phyloP scores from a whole-genome alignment of 2,329 filamentous ascomycete species.

The Fusarium staphyleae region DNA sequence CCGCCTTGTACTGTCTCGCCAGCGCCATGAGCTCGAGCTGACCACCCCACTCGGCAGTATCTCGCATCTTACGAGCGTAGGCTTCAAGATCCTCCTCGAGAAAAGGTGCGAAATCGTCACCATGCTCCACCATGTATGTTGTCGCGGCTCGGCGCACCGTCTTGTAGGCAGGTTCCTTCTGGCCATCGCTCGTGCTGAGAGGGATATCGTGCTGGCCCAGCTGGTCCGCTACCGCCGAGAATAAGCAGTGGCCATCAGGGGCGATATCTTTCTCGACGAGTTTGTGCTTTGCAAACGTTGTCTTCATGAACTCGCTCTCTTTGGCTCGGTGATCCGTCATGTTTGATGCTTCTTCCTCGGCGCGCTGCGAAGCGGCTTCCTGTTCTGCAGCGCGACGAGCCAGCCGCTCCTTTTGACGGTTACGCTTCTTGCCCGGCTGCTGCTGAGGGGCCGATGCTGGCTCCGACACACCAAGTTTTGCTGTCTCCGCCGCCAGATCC shows the following conservation, averaged over 20 bases:
- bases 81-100: conserved; percentile 78
- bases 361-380: conserved; percentile 71
- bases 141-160: conserved; percentile 75
- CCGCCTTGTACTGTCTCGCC: conserved; percentile 78
- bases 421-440: conserved; percentile 72
- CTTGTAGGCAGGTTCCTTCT: conserved; percentile 61
- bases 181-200: conserved; percentile 40
- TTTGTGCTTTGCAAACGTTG: conserved; percentile 66
- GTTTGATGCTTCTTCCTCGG: conserved; percentile 75
- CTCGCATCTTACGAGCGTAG: conserved; percentile 78
- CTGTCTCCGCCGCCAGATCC: conserved; percentile 27
- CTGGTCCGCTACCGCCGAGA: conserved; percentile 89
- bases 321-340: conserved; percentile 76
- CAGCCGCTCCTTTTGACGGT: conserved; percentile 88
- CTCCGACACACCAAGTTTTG: conserved; percentile 35
- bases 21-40: conserved; percentile 89
- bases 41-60: conserved; percentile 96
- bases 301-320: conserved; percentile 75
- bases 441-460: conserved; percentile 17
- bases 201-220: conserved; percentile 62
- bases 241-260: conserved; percentile 94
- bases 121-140: conserved; percentile 75
- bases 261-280: conserved; percentile 80
- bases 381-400: conserved; percentile 88
- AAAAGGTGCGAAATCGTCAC: conserved; percentile 85